Evolutionary conservation across 2,329 filamentous ascomycete species (phyloP), one percentile per base, ranked within the genome.

Genomic region (Juglanconis oblonga): DNA sequence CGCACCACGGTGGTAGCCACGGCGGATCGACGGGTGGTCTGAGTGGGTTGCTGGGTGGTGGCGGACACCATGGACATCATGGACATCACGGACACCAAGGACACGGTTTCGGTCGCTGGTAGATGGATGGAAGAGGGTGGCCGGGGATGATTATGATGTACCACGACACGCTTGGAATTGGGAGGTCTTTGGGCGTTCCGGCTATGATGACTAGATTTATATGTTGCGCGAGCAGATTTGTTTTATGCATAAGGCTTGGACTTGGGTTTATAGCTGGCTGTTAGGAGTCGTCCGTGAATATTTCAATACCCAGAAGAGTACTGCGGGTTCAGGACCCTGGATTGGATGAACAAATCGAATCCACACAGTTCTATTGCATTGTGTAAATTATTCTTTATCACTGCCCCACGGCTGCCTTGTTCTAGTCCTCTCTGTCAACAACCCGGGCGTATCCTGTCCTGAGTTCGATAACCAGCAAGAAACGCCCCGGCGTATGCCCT

Each of bases 81-180:
- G 58, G 54, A 3, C 45, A 50, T 29, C 52, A 58, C 29, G 61
- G 55, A 1, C 55, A 61, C 11, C 59, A 62, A 9, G 61, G 58
- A 9, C 55, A 59, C 14, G 47, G 48, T 9, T 24, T 33, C 7
- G 42, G 42, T 14, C 33, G 54, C 3, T 57, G 54, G 54, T 57
- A 57, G 36, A 17, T 29, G 5, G 2, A 7, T 7, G 17, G 17
- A 24, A 31, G 4, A 31, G 29, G 10, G 11, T 10, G 2, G 24
- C 6, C 7, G 6, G 24, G 10, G 10, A 53, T n/a, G 9, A 42
- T 11, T 42, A 42, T 6, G 5, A 9, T 42, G 38, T 7, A 4
- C 10, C 4, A 42, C 10, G 38, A 42, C 4, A 6, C 4, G 4
- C n/a, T 42, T 42, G 11, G 38, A 10, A 42, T 42, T 42, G 38